Evolutionary conservation across 768 basidiomycete species (phyloP).

Genomic region (Tulasnella sp.): DNA sequence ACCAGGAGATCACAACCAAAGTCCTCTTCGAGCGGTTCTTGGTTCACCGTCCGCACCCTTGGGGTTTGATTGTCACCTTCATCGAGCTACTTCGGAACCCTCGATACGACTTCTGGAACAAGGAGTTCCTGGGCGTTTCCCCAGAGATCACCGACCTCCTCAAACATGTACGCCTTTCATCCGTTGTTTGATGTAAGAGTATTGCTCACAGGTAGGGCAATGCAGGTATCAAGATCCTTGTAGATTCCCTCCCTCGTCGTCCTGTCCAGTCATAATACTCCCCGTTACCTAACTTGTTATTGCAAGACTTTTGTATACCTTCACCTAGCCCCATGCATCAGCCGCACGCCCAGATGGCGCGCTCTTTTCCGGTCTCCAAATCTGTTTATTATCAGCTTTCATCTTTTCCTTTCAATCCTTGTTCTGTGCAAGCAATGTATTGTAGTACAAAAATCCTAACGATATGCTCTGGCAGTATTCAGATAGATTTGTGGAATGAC

Average conservation of each 20-base stretch:
- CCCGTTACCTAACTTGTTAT: background rate
- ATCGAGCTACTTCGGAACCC: slow-evolving; percentile 88
- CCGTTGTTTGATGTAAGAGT: background rate
- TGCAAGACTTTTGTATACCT: slow-evolving; percentile 8
- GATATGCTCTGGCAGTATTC: slow-evolving; percentile 20
- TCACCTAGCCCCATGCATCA: background rate
- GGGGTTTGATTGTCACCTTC: slow-evolving; percentile 91
- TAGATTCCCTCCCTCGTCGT: background rate
- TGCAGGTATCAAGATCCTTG: slow-evolving; percentile 18
- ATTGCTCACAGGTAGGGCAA: background rate
- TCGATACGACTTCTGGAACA: slow-evolving; percentile 88
- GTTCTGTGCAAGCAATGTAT: slow-evolving; percentile 16
- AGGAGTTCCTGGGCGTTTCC: slow-evolving; percentile 76
- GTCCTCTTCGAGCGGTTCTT: slow-evolving; percentile 92
- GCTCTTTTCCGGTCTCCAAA: background rate
- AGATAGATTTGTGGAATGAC: background rate
- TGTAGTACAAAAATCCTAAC: slow-evolving; percentile 16
- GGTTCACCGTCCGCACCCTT: slow-evolving; percentile 92
- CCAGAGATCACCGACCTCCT: slow-evolving; percentile 57
- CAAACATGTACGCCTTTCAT: slow-evolving; percentile 20
- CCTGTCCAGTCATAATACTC: background rate
- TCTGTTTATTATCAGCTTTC: slow-evolving; percentile 4
- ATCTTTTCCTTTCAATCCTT: background rate
- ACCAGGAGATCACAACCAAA: slow-evolving; percentile 78
- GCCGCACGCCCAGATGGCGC: background rate